A percentile compares a stretch with the other conserved stretches of the same genome.
Evolutionary conservation across 768 basidiomycete species (phyloP).

Genomic region (Psilocybe tampanensis): DNA sequence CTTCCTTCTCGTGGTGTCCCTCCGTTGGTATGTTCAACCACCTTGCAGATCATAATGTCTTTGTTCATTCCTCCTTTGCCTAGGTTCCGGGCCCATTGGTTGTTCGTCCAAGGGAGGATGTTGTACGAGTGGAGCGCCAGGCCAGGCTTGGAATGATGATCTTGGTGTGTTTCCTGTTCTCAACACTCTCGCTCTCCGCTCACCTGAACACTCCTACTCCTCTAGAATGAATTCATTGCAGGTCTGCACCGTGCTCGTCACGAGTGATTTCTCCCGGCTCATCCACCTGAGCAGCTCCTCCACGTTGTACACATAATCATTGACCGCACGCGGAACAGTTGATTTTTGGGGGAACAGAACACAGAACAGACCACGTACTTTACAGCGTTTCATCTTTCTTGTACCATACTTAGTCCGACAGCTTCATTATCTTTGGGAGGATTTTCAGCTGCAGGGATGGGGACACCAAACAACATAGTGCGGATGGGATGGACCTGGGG

Average conservation of each 20-base stretch:
- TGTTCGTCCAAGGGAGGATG: not conserved
- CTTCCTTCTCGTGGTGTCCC: not conserved
- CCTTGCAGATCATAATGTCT: not conserved
- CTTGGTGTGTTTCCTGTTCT: conserved; percentile 6
- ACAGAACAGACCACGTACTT: too few relatives aligned
- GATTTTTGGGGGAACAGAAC: too few relatives aligned
- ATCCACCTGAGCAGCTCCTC: not conserved
- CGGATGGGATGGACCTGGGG: too few relatives aligned
- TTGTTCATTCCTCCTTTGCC: not conserved
- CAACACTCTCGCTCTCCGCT: not conserved
- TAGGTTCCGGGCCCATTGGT: conserved; percentile 3
- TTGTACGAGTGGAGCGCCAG: not conserved
- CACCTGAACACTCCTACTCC: not conserved
- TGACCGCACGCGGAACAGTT: too few relatives aligned
- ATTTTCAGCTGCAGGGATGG: too few relatives aligned
- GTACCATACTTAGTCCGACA: too few relatives aligned
- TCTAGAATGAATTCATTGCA: conserved; percentile 16
- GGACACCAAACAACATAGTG: too few relatives aligned
- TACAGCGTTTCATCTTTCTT: too few relatives aligned
- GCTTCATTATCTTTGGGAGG: too few relatives aligned
- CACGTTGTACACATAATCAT: not conserved
- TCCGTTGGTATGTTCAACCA: conserved; percentile 3
- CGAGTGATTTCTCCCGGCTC: not conserved
- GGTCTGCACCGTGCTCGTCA: conserved; percentile 11
- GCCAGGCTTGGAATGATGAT: conserved; percentile 3